Base-by-base conservation (phyloP, 345 rosid genomes). In the Lepidium aucheri region DNA sequence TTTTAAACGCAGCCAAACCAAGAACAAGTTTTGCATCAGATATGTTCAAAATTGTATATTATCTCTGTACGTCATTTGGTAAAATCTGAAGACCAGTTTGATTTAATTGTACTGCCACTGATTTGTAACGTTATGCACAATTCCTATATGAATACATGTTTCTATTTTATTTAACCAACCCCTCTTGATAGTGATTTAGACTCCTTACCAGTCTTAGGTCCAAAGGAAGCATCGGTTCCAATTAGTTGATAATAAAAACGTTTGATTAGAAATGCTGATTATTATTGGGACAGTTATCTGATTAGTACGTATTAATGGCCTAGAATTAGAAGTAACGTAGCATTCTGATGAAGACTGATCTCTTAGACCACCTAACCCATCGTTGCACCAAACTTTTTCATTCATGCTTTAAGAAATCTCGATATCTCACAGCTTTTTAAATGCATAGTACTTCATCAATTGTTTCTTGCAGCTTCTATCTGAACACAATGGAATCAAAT, bases 261-360 rank as follows among this genome's bases (percentile, higher is more conserved):
- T 53, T 60, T 35, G 7, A 16, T 14, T n/a, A 10, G 6, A 4
- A 32, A 18, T 2, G 40, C 20, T 10, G 46, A 34, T 43, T 24
- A 70, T 67, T 9, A 18, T 65, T 32, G 35, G 16, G 53, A 20
- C n/a, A 14, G 44, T 53, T 41, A 56, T 41, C 6, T 65, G 40
- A 65, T 34, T 28, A 55, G 30, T 18, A 53, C 58, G 53, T 55
- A 47, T n/a, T 55, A 56, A 56, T 71, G 59, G 55, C 63, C 22
- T 26, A 15, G 7, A 28, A 54, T 40, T 76, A 79, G 91, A 79
- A 81, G 87, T 30, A 65, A 86, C 70, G 89, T 82, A 18, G 54
- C 78, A 55, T 47, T 86, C 85, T 33, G 63, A 57, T 75, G 81
- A 86, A 67, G 63, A 52, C 63, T 63, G 83, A 65, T 80, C 69